Conservation (phyloP, 352 stramenopile genomes). For the Pythium sp. region DNA sequence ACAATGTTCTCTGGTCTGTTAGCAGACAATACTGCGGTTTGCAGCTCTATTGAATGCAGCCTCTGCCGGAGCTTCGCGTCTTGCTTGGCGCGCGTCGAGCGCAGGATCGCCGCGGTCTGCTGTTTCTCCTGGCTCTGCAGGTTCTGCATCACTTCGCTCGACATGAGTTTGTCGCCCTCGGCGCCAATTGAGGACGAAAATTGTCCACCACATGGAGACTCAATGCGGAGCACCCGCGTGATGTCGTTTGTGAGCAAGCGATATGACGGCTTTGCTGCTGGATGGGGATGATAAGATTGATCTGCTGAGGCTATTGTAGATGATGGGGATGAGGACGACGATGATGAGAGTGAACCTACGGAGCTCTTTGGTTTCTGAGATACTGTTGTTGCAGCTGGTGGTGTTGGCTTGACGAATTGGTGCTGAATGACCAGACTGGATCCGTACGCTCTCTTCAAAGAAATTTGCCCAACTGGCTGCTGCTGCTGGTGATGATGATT, state of each 20-base stretch:
- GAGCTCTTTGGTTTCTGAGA: constrained; percentile 1
- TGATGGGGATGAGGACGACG: background rate
- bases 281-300: background rate
- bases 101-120: constrained; percentile 25
- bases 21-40: background rate
- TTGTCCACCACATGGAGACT: constrained; percentile 24
- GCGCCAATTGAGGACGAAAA: constrained; percentile 6
- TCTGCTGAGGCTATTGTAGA: background rate
- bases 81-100: constrained; percentile 23
- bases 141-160: constrained; percentile 26
- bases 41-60: constrained; percentile 13
- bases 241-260: constrained; percentile 50
- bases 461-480: constrained; percentile 11
- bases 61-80: constrained; percentile 15
- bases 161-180: constrained; percentile 18
- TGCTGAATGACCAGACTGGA: constrained; percentile 67
- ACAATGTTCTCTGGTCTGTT: constrained; percentile 29
- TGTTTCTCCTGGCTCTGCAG: constrained; percentile 29
- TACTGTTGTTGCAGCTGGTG: background rate
- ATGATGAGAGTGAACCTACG: background rate
- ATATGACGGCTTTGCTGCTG: constrained; percentile 29
- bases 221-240: constrained; percentile 48
- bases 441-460: constrained; percentile 9
- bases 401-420: constrained; percentile 25
- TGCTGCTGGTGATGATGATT: constrained; percentile 9